Evolutionary conservation across 73 alveolate species (phyloP), one percentile per base, ranked within the genome.

Genomic region (Blepharisma japonicum): DNA sequence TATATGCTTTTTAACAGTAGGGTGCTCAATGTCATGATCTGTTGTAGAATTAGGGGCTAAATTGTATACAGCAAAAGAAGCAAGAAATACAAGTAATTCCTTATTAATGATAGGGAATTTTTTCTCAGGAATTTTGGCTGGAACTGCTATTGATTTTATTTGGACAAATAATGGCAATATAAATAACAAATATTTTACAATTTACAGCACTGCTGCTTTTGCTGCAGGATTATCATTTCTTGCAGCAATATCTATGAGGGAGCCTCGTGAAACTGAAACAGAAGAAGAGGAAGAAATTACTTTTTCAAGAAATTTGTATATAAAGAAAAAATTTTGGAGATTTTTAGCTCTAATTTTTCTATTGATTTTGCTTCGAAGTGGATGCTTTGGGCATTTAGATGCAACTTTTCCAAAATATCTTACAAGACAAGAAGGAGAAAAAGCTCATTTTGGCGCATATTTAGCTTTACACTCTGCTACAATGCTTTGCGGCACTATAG

Each of bases 331-430:
- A 9, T 61, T 61, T 61, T 61, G 74, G 74, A n/a, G 74, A 39
- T 61, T 20, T 61, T 14, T 61, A 18, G 38, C 18, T 1, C 23
- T 61, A 39, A 61, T 61, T 61, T n/a, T 61, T 61, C 23, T 61
- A 14, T 20, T 61, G 47, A 25, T 61, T 61, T 61, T 61, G 48
- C 47, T 61, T n/a, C 0, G 74, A 61, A 61, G 74, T 61, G 38
- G 47, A 2, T 18, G 74, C 23, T 70, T 70, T 25, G 66, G 80
- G 27, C 80, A 70, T 47, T 45, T 70, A 14, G 80, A 70, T 45
- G 45, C 66, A 5, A 70, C 80, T 70, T n/a, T 70, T 23, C 80
- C 80, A 14, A 70, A 70, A 45, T 78, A 68, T 25, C 21, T 68
- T 27, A 74, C 48, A n/a, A 78, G 86, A 39, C 68, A 11, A 9